Conservation (phyloP, 192 early-diverging fungal species). For the Spinellus fusiger region DNA sequence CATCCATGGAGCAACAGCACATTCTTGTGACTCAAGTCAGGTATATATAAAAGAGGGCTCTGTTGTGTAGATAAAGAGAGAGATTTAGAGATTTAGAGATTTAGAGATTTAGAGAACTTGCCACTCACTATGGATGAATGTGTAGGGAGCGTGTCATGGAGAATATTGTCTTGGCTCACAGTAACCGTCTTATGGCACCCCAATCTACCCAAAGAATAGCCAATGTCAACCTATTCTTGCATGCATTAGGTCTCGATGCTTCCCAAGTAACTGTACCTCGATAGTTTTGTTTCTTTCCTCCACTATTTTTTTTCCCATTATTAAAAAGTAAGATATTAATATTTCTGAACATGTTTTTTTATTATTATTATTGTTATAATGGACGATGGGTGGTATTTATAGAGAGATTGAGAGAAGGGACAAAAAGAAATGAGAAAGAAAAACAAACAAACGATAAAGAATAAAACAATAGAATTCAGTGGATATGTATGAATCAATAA, state of each 20-base stretch:
- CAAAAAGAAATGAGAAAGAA: too few relatives aligned
- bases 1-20: slow-evolving; percentile 91
- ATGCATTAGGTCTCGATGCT: slow-evolving; percentile 91
- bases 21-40: slow-evolving; percentile 86
- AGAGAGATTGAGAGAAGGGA: too few relatives aligned
- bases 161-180: slow-evolving; percentile 60
- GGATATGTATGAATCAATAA: too few relatives aligned
- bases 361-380: too few relatives aligned
- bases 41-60: too few relatives aligned
- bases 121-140: not conserved
- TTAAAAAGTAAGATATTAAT: too few relatives aligned
- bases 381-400: too few relatives aligned
- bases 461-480: too few relatives aligned
- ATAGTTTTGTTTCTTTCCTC: not conserved
- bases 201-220: slow-evolving; percentile 59
- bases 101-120: not conserved
- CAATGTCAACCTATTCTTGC: slow-evolving; percentile 94
- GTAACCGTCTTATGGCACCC: slow-evolving; percentile 46
- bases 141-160: slow-evolving; percentile 78
- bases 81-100: not conserved
- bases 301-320: not conserved
- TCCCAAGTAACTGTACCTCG: slow-evolving; percentile 55
- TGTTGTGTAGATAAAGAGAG: not conserved
- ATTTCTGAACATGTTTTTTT: too few relatives aligned
- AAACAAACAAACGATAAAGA: too few relatives aligned